Evolutionary conservation across 2,329 filamentous ascomycete species (phyloP).

Genomic region (Penicillium sp.): DNA sequence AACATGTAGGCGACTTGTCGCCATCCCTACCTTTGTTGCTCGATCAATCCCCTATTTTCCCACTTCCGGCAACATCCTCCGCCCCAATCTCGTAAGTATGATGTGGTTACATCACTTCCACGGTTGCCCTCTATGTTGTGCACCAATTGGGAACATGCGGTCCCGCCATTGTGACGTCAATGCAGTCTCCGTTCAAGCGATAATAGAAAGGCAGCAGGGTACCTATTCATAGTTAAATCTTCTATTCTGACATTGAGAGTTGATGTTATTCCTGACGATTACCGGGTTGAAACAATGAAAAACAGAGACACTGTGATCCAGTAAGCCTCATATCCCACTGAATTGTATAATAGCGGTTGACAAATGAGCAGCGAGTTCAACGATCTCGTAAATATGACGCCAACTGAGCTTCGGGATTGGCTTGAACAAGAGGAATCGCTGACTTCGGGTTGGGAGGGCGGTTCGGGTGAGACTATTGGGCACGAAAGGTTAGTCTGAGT

Average conservation of each 20-base stretch:
- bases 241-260: background rate
- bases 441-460: conserved; percentile 60
- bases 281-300: conserved; percentile 48
- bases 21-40: no score
- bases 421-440: conserved; percentile 57
- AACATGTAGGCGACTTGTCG: no score
- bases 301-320: conserved; percentile 52
- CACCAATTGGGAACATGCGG: background rate
- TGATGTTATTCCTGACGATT: background rate
- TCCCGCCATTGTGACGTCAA: background rate
- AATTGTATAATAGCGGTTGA: conserved; percentile 26
- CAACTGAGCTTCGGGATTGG: conserved; percentile 61
- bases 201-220: no score
- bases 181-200: background rate
- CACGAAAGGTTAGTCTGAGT: conserved; percentile 51
- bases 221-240: background rate
- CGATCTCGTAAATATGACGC: conserved; percentile 63
- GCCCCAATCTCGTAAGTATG: no score
- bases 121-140: background rate
- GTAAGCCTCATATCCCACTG: conserved; percentile 30
- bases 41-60: no score
- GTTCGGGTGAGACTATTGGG: conserved; percentile 61
- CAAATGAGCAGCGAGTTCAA: conserved; percentile 57
- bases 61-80: background rate
- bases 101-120: no score